Evolutionary conservation across 2,329 filamentous ascomycete species (phyloP).

Genomic region (Penicillium sp.): DNA sequence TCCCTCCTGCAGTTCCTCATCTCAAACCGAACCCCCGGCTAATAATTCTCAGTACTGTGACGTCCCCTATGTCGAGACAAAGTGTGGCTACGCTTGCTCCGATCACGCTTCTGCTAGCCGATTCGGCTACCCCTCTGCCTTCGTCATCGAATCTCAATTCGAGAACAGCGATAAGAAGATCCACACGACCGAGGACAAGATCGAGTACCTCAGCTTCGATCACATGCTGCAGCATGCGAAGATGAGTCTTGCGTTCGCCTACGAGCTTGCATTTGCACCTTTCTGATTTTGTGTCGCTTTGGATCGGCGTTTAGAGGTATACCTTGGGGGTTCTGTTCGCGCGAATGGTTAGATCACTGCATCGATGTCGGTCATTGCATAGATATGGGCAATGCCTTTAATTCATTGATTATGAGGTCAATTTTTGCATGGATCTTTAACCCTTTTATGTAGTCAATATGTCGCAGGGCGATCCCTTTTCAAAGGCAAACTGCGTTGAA

Average conservation of each 20-base stretch:
- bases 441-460: no score
- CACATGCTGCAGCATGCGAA: constrained; percentile 91
- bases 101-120: constrained; percentile 67
- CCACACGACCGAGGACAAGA: constrained; percentile 69
- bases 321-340: constrained; percentile 15
- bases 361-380: neutral
- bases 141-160: constrained; percentile 63
- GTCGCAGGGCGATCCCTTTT: no score
- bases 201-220: constrained; percentile 72
- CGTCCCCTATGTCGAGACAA: constrained; percentile 81
- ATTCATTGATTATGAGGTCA: neutral
- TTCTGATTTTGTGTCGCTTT: constrained; percentile 42
- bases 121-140: constrained; percentile 64
- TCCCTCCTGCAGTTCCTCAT: neutral
- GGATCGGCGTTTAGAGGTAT: constrained; percentile 22
- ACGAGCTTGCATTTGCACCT: constrained; percentile 76
- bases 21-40: neutral
- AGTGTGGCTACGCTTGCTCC: constrained; percentile 83
- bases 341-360: neutral
- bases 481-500: no score
- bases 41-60: constrained; percentile 67
- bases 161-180: constrained; percentile 66
- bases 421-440: no score
- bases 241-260: constrained; percentile 77
- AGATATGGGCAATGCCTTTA: neutral